These are phyloP conservation scores for Boletus vermiculosoides DNA, from an alignment of 768 basidiomycete genomes.

Conservation along the genomic window DNA sequence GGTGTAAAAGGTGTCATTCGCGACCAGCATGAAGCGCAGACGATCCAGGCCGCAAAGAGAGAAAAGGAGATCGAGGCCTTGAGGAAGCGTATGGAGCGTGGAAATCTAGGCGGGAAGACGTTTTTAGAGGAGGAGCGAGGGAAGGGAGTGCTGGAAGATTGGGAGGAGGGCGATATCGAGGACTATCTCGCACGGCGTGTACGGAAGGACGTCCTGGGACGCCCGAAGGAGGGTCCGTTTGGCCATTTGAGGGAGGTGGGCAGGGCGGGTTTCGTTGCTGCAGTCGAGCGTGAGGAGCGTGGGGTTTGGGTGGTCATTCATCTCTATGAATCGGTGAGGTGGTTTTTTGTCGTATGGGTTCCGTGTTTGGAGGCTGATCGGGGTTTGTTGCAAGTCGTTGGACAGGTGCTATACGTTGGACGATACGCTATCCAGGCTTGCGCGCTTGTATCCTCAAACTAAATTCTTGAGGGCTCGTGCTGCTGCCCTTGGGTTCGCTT, in stretches of 20 bases:
- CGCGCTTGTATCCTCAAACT: conserved; percentile 64
- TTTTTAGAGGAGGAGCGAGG: conserved; percentile 76
- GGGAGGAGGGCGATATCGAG: conserved; percentile 34
- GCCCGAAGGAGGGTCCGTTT: conserved; percentile 54
- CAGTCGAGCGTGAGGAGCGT: conserved; percentile 69
- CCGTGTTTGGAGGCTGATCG: conserved; percentile 1
- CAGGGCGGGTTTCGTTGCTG: conserved; percentile 63
- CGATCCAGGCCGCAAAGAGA: conserved; percentile 51
- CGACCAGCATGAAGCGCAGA: conserved; percentile 69
- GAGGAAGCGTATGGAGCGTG: conserved; percentile 60
- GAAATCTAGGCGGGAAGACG: conserved; percentile 64
- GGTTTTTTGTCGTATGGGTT: background rate
- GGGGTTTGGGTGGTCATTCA: conserved; percentile 84
- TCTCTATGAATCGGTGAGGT: conserved; percentile 74
- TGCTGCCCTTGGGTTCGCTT: conserved; percentile 69
- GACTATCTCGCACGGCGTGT: conserved; percentile 14
- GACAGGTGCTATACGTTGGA: conserved; percentile 74
- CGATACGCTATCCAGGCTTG: conserved; percentile 62
- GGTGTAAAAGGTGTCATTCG: conserved; percentile 89
- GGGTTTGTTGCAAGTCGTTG: conserved; percentile 50
- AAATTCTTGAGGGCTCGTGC: conserved; percentile 87
- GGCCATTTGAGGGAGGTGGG: conserved; percentile 84
- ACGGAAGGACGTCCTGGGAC: conserved; percentile 45
- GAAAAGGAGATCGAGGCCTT: conserved; percentile 52
- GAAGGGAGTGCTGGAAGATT: conserved; percentile 46